phyloP scores from a whole-genome alignment of 208 protist genomes.

The Tritrichomonas musculus region DNA sequence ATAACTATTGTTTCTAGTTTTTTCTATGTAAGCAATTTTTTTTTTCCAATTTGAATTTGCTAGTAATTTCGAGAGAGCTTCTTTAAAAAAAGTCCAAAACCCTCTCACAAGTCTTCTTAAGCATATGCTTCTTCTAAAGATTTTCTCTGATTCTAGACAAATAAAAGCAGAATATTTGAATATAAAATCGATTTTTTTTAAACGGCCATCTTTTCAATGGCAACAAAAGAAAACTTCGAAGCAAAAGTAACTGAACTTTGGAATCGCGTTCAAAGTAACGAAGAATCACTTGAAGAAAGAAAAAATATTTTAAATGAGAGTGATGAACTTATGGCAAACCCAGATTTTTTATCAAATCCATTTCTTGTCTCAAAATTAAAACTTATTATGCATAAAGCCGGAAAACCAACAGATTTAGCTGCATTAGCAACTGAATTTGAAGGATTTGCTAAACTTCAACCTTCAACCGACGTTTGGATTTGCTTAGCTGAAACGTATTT shows the following conservation, averaged over 20 bases:
- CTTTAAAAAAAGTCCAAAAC: too few relatives aligned
- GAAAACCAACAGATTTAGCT: background rate
- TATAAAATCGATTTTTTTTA: too few relatives aligned
- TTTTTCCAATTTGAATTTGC: too few relatives aligned
- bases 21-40: too few relatives aligned
- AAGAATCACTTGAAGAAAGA: background rate
- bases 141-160: too few relatives aligned
- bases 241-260: background rate
- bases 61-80: too few relatives aligned
- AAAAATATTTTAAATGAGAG: background rate
- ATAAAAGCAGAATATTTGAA: too few relatives aligned
- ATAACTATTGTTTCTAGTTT: too few relatives aligned
- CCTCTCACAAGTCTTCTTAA: too few relatives aligned
- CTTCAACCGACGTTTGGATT: background rate
- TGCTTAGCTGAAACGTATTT: background rate
- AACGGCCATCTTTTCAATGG: background rate
- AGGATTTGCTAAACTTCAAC: background rate
- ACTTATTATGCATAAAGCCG: background rate
- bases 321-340: background rate
- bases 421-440: background rate
- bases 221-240: background rate
- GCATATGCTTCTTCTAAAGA: too few relatives aligned
- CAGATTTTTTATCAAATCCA: background rate
- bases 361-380: background rate
- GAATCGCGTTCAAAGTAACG: slow-evolving; percentile 14